These are phyloP conservation scores for Allium sativum DNA, from an alignment of 106 monocot genomes.

Conservation along the genomic window DNA sequence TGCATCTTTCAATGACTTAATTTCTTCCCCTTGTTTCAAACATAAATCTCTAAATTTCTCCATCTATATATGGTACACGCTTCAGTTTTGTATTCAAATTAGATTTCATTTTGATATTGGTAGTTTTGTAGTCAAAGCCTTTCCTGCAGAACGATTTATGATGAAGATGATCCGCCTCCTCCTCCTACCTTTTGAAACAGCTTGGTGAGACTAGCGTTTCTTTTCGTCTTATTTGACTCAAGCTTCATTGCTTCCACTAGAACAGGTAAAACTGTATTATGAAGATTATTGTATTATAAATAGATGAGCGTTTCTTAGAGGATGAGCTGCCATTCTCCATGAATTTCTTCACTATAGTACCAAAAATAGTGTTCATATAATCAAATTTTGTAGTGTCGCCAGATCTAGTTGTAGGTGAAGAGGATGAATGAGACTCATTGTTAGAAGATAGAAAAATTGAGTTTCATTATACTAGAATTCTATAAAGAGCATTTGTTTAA, in stretches of 20 bases:
- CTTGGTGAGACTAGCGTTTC: slow-evolving; percentile 14
- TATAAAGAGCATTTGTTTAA: slow-evolving; percentile 26
- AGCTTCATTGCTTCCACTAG: neutral
- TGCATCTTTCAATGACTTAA: slow-evolving; percentile 81
- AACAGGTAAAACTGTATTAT: neutral
- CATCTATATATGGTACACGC: slow-evolving; percentile 18
- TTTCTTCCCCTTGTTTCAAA: slow-evolving; percentile 84
- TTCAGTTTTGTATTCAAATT: neutral
- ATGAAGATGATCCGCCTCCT: neutral
- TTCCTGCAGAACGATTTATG: slow-evolving; percentile 21
- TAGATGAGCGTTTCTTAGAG: slow-evolving; percentile 1
- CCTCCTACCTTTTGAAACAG: slow-evolving; percentile 49
- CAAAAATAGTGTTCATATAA: slow-evolving; percentile 24
- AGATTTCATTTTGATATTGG: too few relatives aligned
- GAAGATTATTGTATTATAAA: neutral
- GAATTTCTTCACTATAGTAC: slow-evolving; percentile 64
- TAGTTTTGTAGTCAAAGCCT: slow-evolving; percentile 52
- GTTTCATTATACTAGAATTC: too few relatives aligned
- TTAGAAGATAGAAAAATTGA: too few relatives aligned
- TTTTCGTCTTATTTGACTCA: neutral
- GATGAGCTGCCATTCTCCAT: slow-evolving; percentile 44
- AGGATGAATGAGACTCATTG: too few relatives aligned
- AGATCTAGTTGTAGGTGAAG: neutral
- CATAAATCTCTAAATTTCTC: slow-evolving; percentile 85
- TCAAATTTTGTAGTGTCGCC: slow-evolving; percentile 3